Evolutionary conservation across 2,329 filamentous ascomycete genomes (phyloP).

Genomic region (Didymella sp.): DNA sequence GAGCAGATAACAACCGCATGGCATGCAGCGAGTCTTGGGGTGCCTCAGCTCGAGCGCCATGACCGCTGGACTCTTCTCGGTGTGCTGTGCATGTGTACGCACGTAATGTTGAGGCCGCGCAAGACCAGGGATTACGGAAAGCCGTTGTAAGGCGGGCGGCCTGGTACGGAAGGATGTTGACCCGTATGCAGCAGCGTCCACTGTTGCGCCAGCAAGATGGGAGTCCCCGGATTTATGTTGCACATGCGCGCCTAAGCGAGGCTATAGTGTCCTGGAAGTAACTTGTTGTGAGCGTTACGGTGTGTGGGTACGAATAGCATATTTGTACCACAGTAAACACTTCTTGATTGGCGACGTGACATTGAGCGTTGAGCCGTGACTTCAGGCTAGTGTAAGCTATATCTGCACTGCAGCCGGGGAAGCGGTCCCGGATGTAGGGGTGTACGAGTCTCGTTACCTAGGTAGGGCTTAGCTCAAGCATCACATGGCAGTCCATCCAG

Average conservation of each 20-base stretch:
- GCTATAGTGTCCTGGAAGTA: conserved; percentile 6
- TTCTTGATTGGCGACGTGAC: conserved; percentile 23
- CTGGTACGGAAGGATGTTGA: neutral
- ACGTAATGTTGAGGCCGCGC: neutral
- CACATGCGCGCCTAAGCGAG: conserved; percentile 27
- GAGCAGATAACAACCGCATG: neutral
- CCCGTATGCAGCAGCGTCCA: conserved; percentile 3
- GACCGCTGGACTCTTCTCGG: neutral
- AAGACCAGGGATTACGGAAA: neutral
- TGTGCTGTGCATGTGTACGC: neutral
- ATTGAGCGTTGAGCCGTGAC: conserved; percentile 23
- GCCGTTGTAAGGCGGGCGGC: conserved; percentile 1
- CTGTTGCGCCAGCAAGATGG: conserved; percentile 11
- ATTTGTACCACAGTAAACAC: conserved; percentile 13
- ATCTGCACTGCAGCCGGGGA: conserved; percentile 24
- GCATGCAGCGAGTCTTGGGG: neutral
- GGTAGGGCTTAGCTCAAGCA: conserved; percentile 14
- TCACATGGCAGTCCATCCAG: conserved; percentile 16
- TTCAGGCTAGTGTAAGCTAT: conserved; percentile 20
- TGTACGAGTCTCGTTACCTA: neutral
- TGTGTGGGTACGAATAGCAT: conserved; percentile 17
- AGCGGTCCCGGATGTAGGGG: conserved; percentile 23
- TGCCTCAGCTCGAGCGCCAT: neutral
- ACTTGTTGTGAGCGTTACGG: conserved; percentile 12
- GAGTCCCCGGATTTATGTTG: conserved; percentile 20